Percentiles rank a stretch among this genome's conserved stretches.
These are phyloP conservation scores for Colletotrichum sp. DNA, from an alignment of 2,329 filamentous ascomycete species.

Conservation along the genomic window DNA sequence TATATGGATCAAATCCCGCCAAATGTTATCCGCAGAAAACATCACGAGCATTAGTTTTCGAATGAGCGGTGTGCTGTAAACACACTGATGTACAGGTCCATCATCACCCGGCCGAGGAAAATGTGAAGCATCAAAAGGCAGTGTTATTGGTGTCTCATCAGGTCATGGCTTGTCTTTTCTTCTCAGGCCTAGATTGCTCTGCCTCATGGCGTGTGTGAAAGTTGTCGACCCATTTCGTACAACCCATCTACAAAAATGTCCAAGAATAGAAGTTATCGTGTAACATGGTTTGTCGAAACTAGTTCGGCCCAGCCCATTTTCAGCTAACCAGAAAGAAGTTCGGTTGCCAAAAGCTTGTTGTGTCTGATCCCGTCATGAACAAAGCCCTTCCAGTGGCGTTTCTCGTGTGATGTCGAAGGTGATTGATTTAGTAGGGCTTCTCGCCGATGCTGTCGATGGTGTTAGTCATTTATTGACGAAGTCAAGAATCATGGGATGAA, in stretches of 20 bases:
- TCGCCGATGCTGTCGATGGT: slow-evolving; percentile 24
- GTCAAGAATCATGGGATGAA: not conserved
- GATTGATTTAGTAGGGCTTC: slow-evolving; percentile 29
- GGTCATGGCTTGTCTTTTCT: not conserved
- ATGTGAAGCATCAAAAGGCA: not conserved
- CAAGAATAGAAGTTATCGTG: slow-evolving; percentile 3
- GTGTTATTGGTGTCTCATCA: not conserved
- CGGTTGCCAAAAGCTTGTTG: not conserved
- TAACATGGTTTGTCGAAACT: not conserved
- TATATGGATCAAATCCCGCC: too few relatives aligned
- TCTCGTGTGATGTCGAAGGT: not conserved
- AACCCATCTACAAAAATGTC: not conserved
- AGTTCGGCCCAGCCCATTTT: not conserved
- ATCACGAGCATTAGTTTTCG: too few relatives aligned
- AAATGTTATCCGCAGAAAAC: too few relatives aligned
- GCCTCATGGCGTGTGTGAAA: not conserved
- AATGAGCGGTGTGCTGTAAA: too few relatives aligned
- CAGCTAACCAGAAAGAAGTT: not conserved
- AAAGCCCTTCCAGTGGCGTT: slow-evolving; percentile 1
- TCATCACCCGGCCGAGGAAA: not conserved
- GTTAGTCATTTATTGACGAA: not conserved
- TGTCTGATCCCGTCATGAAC: not conserved
- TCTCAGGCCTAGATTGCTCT: not conserved
- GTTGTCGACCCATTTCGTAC: not conserved
- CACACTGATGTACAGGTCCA: too few relatives aligned